Base-by-base conservation (phyloP, 805 yeast genomes). In the Debaryomyces prosopidis region DNA sequence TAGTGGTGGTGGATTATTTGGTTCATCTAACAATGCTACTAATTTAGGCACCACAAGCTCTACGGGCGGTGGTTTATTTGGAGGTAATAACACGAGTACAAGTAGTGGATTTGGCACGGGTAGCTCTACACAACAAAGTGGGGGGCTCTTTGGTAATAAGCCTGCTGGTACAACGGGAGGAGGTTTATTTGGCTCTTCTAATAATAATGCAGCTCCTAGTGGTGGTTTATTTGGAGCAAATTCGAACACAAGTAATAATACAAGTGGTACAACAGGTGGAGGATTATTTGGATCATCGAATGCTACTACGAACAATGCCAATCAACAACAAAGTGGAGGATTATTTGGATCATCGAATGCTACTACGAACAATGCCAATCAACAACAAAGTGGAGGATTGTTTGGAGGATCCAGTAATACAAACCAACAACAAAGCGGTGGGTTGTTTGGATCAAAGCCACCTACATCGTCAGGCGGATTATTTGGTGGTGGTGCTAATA, bases 401-500 rank as follows among this genome's bases (percentile, higher is more conserved):
- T 61, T 63, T 56, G 66, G 66, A 12, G 41, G 38, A 16, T 36
- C 49, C 36, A 27, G 38, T 34, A 42, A 30, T 14, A 46, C 19
- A 36, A 40, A 27, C 26, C 40, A 45, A 5, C 26, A 43, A 12
- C 26, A 50, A 19, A 53, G 52, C 4, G 57, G 59, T 4, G 66
- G 66, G n/a, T 50, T 60, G 17, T 61, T 61, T 45, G 65, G 65
- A 28, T 23, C 46, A 47, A 15, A 47, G 48, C 18, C 49, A 54
- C 23, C 23, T 15, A 16, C 34, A 42, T 3, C 51, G 58, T 14
- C 39, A 45, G 58, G 60, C 11, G 62, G 65, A 3, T 38, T 58
- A 6, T 60, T 62, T 47, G 65, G 62, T 8, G 65, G 62, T 8
- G 46, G 37, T 27, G 43, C 44, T 41, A 35, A 47, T 40, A 23